A percentile compares a stretch with the other conserved stretches of the same genome.
Conservation (phyloP, 2,329 filamentous ascomycete genomes). For the Colletotrichum eleusines region DNA sequence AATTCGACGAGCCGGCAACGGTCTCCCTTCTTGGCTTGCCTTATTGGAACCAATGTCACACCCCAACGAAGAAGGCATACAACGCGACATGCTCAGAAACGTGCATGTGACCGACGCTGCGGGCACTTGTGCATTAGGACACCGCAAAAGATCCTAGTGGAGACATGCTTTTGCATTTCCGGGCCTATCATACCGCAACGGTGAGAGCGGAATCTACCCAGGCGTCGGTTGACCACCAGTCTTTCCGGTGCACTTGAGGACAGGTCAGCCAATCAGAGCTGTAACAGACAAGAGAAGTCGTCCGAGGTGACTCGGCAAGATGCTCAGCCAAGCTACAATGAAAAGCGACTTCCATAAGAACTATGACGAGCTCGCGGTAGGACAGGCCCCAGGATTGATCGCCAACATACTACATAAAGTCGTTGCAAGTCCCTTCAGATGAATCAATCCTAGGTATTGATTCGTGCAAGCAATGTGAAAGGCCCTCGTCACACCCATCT, state of each 20-base stretch:
- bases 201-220: background rate
- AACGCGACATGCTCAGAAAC: background rate
- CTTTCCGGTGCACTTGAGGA: background rate
- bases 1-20: background rate
- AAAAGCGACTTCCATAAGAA: background rate
- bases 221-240: slow-evolving; percentile 10
- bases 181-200: slow-evolving; percentile 9
- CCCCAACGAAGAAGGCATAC: background rate
- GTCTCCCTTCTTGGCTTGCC: background rate
- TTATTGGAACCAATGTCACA: background rate
- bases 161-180: slow-evolving; percentile 19
- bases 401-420: background rate
- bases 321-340: background rate
- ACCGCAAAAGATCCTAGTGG: slow-evolving; percentile 32
- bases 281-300: background rate
- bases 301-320: background rate
- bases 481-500: background rate
- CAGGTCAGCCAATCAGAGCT: background rate
- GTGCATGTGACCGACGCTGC: slow-evolving; percentile 11
- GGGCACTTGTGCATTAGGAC: slow-evolving; percentile 28
- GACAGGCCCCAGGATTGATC: background rate
- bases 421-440: background rate
- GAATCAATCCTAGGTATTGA: background rate
- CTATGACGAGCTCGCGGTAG: too few relatives aligned
- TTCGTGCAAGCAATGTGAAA: background rate